phyloP scores from a whole-genome alignment of 2,329 filamentous ascomycete species.

The Geosmithia morbida region DNA sequence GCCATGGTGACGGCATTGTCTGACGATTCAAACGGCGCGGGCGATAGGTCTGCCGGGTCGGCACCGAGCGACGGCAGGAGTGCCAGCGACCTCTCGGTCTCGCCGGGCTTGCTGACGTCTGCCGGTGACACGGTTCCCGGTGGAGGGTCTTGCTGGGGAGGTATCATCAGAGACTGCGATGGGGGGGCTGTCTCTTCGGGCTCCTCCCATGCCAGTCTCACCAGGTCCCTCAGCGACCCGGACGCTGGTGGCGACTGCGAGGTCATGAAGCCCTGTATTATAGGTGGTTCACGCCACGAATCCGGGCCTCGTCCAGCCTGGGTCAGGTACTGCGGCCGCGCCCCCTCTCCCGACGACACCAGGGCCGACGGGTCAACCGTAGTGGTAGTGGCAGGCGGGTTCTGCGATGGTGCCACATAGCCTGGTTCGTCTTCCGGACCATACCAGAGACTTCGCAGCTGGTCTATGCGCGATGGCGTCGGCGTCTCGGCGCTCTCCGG shows the following conservation, averaged over 20 bases:
- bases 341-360: not conserved
- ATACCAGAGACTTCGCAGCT: not conserved
- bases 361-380: not conserved
- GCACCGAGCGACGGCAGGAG: conserved; percentile 5
- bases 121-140: conserved; percentile 22
- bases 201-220: not conserved
- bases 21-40: conserved; percentile 9
- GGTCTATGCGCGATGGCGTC: not conserved
- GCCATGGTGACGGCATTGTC: conserved; percentile 11
- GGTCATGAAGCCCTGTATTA: too few species aligned
- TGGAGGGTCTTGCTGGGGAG: conserved; percentile 1
- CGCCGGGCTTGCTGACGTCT: conserved; percentile 17
- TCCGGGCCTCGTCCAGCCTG: not conserved
- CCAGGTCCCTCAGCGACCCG: not conserved
- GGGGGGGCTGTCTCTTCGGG: not conserved
- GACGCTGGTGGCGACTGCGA: too few species aligned
- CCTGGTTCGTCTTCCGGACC: not conserved
- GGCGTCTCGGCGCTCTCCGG: not conserved
- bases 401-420: not conserved
- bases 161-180: conserved; percentile 7
- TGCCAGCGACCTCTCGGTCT: conserved; percentile 8
- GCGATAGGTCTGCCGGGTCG: conserved; percentile 6
- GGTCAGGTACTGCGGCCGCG: not conserved
- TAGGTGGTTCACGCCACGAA: not conserved
- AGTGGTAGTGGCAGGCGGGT: not conserved